Evolutionary conservation across 2,329 filamentous ascomycete species (phyloP), one percentile per base, ranked within the genome.

Genomic region (Alternaria triticina): DNA sequence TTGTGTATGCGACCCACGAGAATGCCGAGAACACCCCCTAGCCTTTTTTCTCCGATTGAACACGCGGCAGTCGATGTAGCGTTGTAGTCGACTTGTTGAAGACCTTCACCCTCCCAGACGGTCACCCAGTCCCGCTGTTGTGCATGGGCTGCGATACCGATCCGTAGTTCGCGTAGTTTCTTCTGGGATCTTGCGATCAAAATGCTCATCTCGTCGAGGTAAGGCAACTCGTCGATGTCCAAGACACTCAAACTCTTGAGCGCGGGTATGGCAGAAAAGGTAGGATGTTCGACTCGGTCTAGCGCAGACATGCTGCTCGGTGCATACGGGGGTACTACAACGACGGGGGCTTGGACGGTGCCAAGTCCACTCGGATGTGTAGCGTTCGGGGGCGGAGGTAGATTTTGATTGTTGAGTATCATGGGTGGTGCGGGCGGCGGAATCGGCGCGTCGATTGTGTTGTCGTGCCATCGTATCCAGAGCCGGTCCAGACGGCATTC

Each of bases 381-480:
- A 9, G 76, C 71, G 49, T 76, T 76, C n/a, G 79, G 77, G 13
- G 80, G 79, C 3, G 81, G 78, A 50, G 78, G 77, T 6, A 76
- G 66, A 71, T 66, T 81, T 54, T 75, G 69, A 71, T 68, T 82
- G 70, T 71, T 80, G 56, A 73, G 76, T 36, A 66, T 80, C 79
- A 70, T 79, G 68, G 69, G 81, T 70, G 74, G 79, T 56, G 69
- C 76, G 59, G 71, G 80, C 50, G 72, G 79, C 57, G 79, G 77
- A 20, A 70, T 68, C 23, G 75, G 74, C 7, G 74, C 71, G 61
- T 84, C 82, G 20, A 78, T 84, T 12, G 84, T 85, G 73, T 93
- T 95, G 77, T 94, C 90, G 78, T 96, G 92, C 90, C 91, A 95
- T 68, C 93, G 87, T 57, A 96, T 87, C 90, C 91, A 94, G 20